Base-by-base conservation (phyloP, 139 green algal genomes). In the Mychonastes homosphaera region DNA sequence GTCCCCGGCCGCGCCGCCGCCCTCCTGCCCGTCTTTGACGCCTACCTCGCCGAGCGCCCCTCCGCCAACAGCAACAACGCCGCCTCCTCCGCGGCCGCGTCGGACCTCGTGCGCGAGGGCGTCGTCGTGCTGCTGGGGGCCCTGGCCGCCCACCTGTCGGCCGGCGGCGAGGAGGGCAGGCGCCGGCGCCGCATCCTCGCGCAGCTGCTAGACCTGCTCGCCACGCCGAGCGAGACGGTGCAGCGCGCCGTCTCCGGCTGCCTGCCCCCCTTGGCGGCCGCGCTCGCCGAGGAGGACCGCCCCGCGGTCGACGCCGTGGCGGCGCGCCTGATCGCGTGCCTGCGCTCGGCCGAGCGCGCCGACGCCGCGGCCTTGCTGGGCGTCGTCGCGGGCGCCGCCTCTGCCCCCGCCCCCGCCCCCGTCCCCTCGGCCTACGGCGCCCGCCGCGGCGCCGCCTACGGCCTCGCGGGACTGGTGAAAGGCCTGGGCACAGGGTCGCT, bases 41-140 rank as follows among this genome's bases (percentile, higher is more conserved):
- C 63, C 12, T 90, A 87, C 65, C 72, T 96, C 45, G 82, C 88
- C 15, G 39, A 69, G 33, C 27, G 47, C 18, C 12, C 36, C 12
- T 10, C 29, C 19, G 44, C 28, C 9, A 48, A 7, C 8, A 13
- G 6, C 41, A 48, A 9, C 7, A 18, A 5, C 41, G 19, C 41
- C 9, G 7, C 41, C 7, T 7, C 23, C 41, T 13, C 48, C 53
- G 28, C 92, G 70, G 63, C 54, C 0, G 39, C 55, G 2, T 92
- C 91, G 44, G 91, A 97, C 64, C 63, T 83, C 27, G 80, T 98
- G 39, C 71, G 89, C 3, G 79, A 91, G 63, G 91, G 91, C 3
- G 86, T 87, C 23, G 85, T 96, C 26, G 78, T 97, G 44, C 88
- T 95, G 47, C 76, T 98, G 69, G 92, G 87, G 32, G 90, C 85